These are phyloP conservation scores for Aphanomyces astaci DNA, from an alignment of 352 stramenopile species.

Conservation along the genomic window DNA sequence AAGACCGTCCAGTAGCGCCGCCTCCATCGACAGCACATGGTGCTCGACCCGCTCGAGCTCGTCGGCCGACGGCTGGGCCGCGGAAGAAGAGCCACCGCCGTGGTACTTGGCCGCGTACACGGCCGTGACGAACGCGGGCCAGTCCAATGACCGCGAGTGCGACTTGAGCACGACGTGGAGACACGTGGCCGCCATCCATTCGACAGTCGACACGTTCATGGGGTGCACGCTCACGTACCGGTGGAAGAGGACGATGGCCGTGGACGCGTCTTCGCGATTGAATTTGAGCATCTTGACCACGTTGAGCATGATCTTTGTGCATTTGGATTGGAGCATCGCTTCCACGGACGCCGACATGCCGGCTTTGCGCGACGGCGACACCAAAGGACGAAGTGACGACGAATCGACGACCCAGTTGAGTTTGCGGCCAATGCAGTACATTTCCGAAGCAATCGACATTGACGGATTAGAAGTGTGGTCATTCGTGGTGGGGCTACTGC, in stretches of 20 bases:
- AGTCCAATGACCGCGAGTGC: slow-evolving; percentile 47
- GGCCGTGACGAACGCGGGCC: slow-evolving; percentile 56
- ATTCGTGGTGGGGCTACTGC: slow-evolving; percentile 22
- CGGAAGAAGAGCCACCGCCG: slow-evolving; percentile 15
- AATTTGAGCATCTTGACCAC: slow-evolving; percentile 55
- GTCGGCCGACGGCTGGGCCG: slow-evolving; percentile 26
- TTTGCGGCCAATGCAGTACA: slow-evolving; percentile 59
- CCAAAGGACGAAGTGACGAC: slow-evolving; percentile 34
- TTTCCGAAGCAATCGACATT: not conserved
- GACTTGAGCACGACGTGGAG: slow-evolving; percentile 72
- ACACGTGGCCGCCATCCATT: slow-evolving; percentile 58
- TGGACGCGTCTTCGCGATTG: slow-evolving; percentile 60
- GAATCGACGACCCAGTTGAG: slow-evolving; percentile 59
- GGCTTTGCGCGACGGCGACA: slow-evolving; percentile 47
- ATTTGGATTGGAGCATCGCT: slow-evolving; percentile 52
- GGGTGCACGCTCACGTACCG: slow-evolving; percentile 68
- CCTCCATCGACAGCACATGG: slow-evolving; percentile 52
- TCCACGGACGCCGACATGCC: slow-evolving; percentile 60
- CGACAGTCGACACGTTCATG: slow-evolving; percentile 54
- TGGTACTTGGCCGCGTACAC: slow-evolving; percentile 56
- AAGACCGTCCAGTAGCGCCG: slow-evolving; percentile 57
- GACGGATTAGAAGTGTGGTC: not conserved
- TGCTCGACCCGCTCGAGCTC: slow-evolving; percentile 46
- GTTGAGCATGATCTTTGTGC: slow-evolving; percentile 50
- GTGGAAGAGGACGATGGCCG: slow-evolving; percentile 67